A percentile compares a stretch with the other conserved stretches of the same genome.
These are phyloP conservation scores for Solanum pinnatisectum DNA, from an alignment of 257 asterid species.

Conservation along the genomic window DNA sequence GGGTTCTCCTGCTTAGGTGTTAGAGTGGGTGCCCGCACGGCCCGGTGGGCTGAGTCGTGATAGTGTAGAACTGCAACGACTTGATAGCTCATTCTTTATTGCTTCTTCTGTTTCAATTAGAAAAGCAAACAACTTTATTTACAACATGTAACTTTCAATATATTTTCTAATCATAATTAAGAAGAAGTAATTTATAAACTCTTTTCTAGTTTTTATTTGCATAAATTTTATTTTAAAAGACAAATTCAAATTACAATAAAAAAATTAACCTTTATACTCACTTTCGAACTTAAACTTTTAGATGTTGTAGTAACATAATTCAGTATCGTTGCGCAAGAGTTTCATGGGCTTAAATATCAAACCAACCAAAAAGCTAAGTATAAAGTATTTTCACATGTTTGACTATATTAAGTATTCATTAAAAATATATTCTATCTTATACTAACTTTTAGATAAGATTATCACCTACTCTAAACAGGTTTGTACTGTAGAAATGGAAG, in stretches of 20 bases:
- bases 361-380: not conserved
- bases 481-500: not conserved
- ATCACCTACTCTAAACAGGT: not conserved
- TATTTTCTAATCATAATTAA: not conserved
- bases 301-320: not conserved
- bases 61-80: not conserved
- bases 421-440: not conserved
- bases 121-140: not conserved
- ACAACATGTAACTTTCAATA: not conserved
- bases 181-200: not conserved
- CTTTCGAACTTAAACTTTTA: not conserved
- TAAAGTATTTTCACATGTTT: not conserved
- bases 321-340: not conserved
- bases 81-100: not conserved
- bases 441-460: too few relatives aligned
- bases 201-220: not conserved
- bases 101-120: not conserved
- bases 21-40: too few relatives aligned
- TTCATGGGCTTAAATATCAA: not conserved
- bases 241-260: not conserved
- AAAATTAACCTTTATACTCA: not conserved
- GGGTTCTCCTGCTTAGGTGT: too few relatives aligned
- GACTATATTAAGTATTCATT: not conserved
- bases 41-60: too few relatives aligned
- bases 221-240: not conserved